Evolutionary conservation across 2,329 filamentous ascomycete genomes (phyloP).

Genomic region (Alternaria angustiovoidea): DNA sequence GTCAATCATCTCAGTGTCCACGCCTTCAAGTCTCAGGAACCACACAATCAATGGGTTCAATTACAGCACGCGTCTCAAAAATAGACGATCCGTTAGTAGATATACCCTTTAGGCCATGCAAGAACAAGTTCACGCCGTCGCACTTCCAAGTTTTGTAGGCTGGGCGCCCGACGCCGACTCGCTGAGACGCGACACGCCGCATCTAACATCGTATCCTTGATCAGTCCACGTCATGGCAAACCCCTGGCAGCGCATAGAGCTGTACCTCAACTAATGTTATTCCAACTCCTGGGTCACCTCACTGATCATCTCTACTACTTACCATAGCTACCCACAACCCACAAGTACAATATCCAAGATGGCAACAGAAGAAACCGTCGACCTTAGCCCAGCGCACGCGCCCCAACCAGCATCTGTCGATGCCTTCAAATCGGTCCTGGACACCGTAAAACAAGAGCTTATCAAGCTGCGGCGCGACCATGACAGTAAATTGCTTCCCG

Average conservation of each 20-base stretch:
- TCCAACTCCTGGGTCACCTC: fast-evolving
- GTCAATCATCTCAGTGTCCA: neutral
- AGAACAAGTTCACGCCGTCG: neutral
- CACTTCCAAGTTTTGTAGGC: slow-evolving; percentile 5
- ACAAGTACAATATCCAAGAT: slow-evolving; percentile 23
- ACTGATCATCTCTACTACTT: neutral
- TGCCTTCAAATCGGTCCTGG: slow-evolving; percentile 44
- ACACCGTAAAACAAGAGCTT: slow-evolving; percentile 43
- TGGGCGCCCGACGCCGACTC: neutral
- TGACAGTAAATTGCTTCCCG: slow-evolving; percentile 34
- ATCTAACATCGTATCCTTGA: slow-evolving; percentile 8
- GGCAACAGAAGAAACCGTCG: slow-evolving; percentile 49
- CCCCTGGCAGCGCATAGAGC: neutral
- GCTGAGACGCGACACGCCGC: slow-evolving; percentile 12
- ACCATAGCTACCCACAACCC: neutral
- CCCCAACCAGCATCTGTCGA: slow-evolving; percentile 47
- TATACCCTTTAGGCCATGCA: neutral
- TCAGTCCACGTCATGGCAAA: slow-evolving; percentile 13
- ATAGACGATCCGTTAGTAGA: neutral
- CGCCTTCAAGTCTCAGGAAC: neutral
- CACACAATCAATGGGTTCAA: neutral
- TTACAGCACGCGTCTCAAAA: neutral
- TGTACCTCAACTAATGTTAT: too few species aligned
- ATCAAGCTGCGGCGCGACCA: slow-evolving; percentile 45
- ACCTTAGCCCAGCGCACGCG: slow-evolving; percentile 42